These are phyloP conservation scores for Globisporangium cederbergense DNA, from an alignment of 352 stramenopile genomes.

Conservation along the genomic window DNA sequence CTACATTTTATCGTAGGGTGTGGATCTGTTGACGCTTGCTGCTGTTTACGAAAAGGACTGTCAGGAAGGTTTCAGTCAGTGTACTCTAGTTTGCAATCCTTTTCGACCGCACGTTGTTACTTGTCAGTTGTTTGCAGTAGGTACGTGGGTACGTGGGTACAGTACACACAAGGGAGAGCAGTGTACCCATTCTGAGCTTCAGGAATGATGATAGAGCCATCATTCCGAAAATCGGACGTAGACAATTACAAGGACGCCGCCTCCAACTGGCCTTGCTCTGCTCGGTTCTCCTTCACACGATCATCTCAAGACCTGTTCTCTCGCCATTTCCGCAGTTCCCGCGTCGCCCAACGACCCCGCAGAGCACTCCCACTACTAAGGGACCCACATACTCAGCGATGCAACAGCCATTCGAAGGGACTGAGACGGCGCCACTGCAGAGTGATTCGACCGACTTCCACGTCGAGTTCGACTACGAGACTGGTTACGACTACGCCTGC, in stretches of 20 bases:
- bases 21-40: too few relatives aligned
- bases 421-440: not conserved
- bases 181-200: not conserved
- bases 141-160: too few relatives aligned
- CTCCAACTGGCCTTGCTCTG: too few relatives aligned
- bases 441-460: constrained; percentile 7
- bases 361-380: not conserved
- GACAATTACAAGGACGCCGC: too few relatives aligned
- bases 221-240: too few relatives aligned
- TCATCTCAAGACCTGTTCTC: not conserved
- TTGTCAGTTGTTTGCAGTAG: too few relatives aligned
- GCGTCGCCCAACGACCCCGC: too few relatives aligned
- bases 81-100: too few relatives aligned
- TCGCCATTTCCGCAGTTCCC: not conserved
- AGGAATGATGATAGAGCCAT: too few relatives aligned
- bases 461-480: constrained; percentile 25
- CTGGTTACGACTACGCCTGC: constrained; percentile 18
- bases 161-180: not conserved
- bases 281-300: too few relatives aligned
- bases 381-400: not conserved
- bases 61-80: not conserved
- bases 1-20: constrained; percentile 7
- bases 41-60: not conserved
- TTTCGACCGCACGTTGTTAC: too few relatives aligned
- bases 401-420: not conserved